phyloP scores from a whole-genome alignment of 1,139 yeast genomes.

The Scheffersomyces parashehatae region DNA sequence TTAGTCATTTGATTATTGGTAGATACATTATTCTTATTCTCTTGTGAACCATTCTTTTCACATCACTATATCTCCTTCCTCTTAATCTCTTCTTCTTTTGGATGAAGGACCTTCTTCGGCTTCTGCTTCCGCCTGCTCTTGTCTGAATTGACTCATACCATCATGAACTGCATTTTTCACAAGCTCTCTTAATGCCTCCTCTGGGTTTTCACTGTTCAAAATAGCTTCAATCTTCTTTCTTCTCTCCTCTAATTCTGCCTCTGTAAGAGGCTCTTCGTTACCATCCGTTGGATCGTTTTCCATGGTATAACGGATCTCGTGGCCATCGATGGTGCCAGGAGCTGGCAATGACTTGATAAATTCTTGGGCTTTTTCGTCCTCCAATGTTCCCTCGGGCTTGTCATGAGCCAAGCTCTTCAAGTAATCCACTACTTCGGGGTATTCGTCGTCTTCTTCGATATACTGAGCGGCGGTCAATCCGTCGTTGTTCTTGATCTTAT shows the following conservation, averaged over 20 bases:
- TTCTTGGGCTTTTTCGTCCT: conserved; percentile 9
- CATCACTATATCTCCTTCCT: too few relatives aligned
- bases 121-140: conserved; percentile 13
- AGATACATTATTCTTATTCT: too few relatives aligned
- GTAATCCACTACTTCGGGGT: conserved; percentile 72
- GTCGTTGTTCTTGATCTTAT: conserved; percentile 61
- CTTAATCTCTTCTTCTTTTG: conserved; percentile 25
- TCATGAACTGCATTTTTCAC: conserved; percentile 65
- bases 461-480: conserved; percentile 71
- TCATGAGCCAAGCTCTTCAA: conserved; percentile 51
- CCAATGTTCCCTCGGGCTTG: conserved; percentile 15
- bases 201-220: conserved; percentile 74
- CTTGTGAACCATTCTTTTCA: too few relatives aligned
- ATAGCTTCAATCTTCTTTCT: conserved; percentile 69
- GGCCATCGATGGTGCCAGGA: conserved; percentile 49
- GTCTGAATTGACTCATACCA: conserved; percentile 35
- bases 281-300: conserved; percentile 42
- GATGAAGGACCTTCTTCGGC: conserved; percentile 13
- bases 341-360: conserved; percentile 35
- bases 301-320: conserved; percentile 58
- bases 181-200: conserved; percentile 70
- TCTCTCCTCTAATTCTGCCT: conserved; percentile 51
- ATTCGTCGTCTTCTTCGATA: conserved; percentile 83
- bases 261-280: conserved; percentile 17
- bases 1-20: too few relatives aligned